These are phyloP conservation scores for Mucor irregularis DNA, from an alignment of 371 early-diverging fungal species.

Conservation along the genomic window DNA sequence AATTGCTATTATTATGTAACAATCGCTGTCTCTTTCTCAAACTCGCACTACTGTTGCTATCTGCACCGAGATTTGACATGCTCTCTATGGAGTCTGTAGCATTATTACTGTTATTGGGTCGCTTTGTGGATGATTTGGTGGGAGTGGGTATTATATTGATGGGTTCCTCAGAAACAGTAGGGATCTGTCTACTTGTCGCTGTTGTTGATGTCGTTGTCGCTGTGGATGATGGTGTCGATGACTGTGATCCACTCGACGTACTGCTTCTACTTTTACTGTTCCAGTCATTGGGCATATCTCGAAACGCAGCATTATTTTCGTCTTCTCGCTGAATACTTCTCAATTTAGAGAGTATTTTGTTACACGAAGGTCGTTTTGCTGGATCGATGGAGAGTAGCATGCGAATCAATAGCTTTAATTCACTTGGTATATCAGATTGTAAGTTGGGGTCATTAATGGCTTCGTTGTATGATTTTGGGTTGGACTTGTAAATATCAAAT, in stretches of 20 bases:
- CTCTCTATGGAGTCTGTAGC: not conserved
- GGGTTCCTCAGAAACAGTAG: no score
- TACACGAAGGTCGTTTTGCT: slow-evolving; percentile 64
- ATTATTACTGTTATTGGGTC: no score
- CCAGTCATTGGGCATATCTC: slow-evolving; percentile 11
- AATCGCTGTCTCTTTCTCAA: slow-evolving; percentile 12
- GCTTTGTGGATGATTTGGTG: no score
- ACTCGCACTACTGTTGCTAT: not conserved
- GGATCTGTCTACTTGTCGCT: not conserved
- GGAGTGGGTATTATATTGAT: no score
- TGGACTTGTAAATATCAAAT: slow-evolving; percentile 28
- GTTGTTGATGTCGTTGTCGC: not conserved
- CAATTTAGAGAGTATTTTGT: slow-evolving; percentile 53
- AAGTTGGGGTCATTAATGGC: slow-evolving; percentile 18
- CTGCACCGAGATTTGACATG: not conserved
- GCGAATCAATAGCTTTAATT: slow-evolving; percentile 62
- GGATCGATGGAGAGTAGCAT: slow-evolving; percentile 60
- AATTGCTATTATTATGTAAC: no score
- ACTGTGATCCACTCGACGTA: no score
- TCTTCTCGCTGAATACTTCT: slow-evolving; percentile 13
- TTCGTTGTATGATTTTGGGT: slow-evolving; percentile 7
- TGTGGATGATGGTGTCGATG: no score
- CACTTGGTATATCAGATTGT: slow-evolving; percentile 50
- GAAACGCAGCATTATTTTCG: not conserved
- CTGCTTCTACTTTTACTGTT: not conserved